Base-by-base conservation (phyloP, 2,329 filamentous ascomycete genomes). In the Anisogramma anomala region DNA sequence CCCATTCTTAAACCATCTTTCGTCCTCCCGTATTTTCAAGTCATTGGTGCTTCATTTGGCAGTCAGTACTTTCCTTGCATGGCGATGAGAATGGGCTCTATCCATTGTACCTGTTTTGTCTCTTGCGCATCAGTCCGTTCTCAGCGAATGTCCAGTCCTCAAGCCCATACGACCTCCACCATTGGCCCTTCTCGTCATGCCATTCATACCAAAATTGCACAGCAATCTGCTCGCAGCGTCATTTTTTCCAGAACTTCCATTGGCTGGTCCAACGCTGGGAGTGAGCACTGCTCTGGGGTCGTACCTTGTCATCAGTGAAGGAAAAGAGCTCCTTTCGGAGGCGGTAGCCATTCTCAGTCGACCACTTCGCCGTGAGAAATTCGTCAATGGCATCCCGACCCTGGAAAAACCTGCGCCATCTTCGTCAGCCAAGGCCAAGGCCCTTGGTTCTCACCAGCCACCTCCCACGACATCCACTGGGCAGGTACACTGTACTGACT, bases 121-220 rank as follows among this genome's bases (percentile, higher is more conserved):
- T 62, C 67, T 84, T 85, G 45, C 72, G 64, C 81, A 85, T 86
- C 36, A 75, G 62, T 0, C 82, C 82, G 50, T 83, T 72, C 1
- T 71, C 66, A 0, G 75, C 77, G 58, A 84, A 85, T 0, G 80
- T 85, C 82, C 81, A 85, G 55, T 86, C 80, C 54, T 86, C 82
- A 9, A 93, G 70, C 0, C 86, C 86, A 54, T 93, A 93, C 33
- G 82, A 87, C n/a, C 84, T 71, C 70, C 82, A 88, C 85, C 85
- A 94, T 57, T 84, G 77, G 27, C 82, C 79, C 2, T 68, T 52
- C 6, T 62, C 61, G 53, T 89, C 83, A 48, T 77, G 72, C 62
- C 77, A 88, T 59, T 93, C 82, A 53, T 89, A 93, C 85, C 85
- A 93, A 58, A 91, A 93, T 55, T 94, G 84, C 17, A 93, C 86